These are phyloP conservation scores for Neoboletus magnificus DNA, from an alignment of 768 basidiomycete genomes.

Conservation along the genomic window DNA sequence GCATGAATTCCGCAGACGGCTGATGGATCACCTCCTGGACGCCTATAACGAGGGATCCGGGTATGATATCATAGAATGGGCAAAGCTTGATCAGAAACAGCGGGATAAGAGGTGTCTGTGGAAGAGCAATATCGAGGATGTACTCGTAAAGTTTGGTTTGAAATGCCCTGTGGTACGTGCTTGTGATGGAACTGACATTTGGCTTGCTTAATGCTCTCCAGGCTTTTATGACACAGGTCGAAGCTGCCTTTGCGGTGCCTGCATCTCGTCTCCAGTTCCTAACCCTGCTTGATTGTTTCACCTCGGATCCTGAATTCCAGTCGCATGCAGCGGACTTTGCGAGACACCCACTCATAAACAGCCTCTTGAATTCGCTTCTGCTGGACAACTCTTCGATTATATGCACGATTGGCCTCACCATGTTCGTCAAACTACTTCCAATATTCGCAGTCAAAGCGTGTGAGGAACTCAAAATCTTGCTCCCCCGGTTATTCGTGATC, in stretches of 20 bases:
- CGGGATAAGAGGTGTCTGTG: constrained; percentile 59
- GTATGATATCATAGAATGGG: constrained; percentile 73
- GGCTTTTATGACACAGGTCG: constrained; percentile 69
- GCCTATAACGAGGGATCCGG: constrained; percentile 73
- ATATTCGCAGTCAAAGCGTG: constrained; percentile 64
- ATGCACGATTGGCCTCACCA: constrained; percentile 59
- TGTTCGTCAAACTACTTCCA: constrained; percentile 71
- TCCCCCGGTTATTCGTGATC: constrained; percentile 65
- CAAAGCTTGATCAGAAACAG: constrained; percentile 59
- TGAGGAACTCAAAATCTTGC: constrained; percentile 50
- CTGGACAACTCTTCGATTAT: constrained; percentile 74
- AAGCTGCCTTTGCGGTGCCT: constrained; percentile 58
- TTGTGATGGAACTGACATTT: constrained; percentile 5
- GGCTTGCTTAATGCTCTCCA: constrained; percentile 28
- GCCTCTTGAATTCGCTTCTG: constrained; percentile 62
- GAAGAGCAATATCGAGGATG: constrained; percentile 78
- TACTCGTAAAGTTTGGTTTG: constrained; percentile 62
- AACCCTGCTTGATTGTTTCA: constrained; percentile 60
- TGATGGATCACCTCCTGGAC: constrained; percentile 74
- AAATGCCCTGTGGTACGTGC: constrained; percentile 60
- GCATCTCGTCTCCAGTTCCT: constrained; percentile 67
- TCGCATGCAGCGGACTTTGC: constrained; percentile 50
- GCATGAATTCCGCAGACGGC: constrained; percentile 59
- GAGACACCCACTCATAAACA: constrained; percentile 58
- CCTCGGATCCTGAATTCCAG: constrained; percentile 52